phyloP scores from a whole-genome alignment of 768 basidiomycete species.

The Podaxis sp. region DNA sequence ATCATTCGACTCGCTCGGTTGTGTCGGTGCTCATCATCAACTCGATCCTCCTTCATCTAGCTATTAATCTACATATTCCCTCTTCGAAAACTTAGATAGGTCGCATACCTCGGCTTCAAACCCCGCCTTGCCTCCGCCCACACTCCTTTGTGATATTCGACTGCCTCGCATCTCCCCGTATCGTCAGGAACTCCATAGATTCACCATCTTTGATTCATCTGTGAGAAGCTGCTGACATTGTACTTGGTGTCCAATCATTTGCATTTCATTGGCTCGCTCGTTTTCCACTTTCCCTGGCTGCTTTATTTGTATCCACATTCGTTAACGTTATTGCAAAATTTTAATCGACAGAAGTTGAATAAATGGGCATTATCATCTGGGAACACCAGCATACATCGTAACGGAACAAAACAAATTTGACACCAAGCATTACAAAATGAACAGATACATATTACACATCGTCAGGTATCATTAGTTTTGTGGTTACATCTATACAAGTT shows the following conservation, averaged over 20 bases:
- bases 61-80: slow-evolving; percentile 87
- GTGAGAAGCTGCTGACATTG: slow-evolving; percentile 15
- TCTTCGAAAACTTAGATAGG: slow-evolving; percentile 63
- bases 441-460: background rate
- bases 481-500: slow-evolving; percentile 12
- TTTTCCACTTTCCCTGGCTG: background rate
- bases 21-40: background rate
- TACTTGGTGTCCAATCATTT: slow-evolving; percentile 10
- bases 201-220: slow-evolving; percentile 18
- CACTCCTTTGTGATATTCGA: slow-evolving; percentile 5
- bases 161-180: background rate
- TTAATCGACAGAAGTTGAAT: slow-evolving; percentile 5
- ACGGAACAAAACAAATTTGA: background rate
- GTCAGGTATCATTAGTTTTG: background rate
- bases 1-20: background rate
- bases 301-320: slow-evolving; percentile 10
- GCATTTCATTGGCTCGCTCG: slow-evolving; percentile 5
- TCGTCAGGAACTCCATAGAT: slow-evolving; percentile 9
- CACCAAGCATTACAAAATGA: background rate
- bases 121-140: background rate
- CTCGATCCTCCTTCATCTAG: slow-evolving; percentile 29
- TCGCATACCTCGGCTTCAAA: background rate
- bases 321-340: slow-evolving; percentile 10
- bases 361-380: background rate
- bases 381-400: background rate